A percentile compares a stretch with the other conserved stretches of the same genome.
Evolutionary conservation across 106 monocot genomes (phyloP).

Genomic region (Agapanthus africanus): DNA sequence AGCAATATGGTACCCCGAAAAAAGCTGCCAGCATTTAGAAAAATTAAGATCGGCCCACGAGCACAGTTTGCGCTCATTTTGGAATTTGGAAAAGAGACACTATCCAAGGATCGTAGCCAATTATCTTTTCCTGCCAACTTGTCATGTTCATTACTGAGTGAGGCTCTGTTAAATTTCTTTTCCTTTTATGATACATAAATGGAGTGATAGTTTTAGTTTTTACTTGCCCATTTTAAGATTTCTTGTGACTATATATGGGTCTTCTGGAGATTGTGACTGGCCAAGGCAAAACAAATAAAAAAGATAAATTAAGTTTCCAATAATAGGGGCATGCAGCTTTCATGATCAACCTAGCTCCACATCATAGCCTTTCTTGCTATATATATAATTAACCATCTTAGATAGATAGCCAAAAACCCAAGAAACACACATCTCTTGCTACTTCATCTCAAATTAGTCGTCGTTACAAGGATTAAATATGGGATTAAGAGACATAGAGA

Average conservation of each 20-base stretch:
- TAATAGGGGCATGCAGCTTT: background rate
- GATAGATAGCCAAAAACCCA: background rate
- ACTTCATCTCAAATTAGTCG: background rate
- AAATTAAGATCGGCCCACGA: background rate
- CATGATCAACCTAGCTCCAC: background rate
- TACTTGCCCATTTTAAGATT: constrained; percentile 15
- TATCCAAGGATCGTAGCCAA: background rate
- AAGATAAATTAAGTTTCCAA: background rate
- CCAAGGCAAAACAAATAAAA: background rate
- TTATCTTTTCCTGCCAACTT: background rate
- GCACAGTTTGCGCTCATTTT: background rate
- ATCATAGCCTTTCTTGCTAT: constrained; percentile 7
- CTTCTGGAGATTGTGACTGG: background rate
- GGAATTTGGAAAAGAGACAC: background rate
- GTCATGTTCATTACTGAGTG: background rate
- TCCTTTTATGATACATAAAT: background rate
- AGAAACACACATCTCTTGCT: background rate
- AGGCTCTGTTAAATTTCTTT: background rate
- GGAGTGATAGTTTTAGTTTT: background rate
- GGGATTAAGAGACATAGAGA: constrained; percentile 64
- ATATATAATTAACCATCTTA: background rate
- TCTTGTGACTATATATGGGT: constrained; percentile 8
- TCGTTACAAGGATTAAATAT: constrained; percentile 25
- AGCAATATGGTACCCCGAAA: too few relatives aligned
- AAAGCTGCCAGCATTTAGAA: too few relatives aligned